phyloP scores from a whole-genome alignment of 2,329 filamentous ascomycete species.

The Alternaria tenuissima region DNA sequence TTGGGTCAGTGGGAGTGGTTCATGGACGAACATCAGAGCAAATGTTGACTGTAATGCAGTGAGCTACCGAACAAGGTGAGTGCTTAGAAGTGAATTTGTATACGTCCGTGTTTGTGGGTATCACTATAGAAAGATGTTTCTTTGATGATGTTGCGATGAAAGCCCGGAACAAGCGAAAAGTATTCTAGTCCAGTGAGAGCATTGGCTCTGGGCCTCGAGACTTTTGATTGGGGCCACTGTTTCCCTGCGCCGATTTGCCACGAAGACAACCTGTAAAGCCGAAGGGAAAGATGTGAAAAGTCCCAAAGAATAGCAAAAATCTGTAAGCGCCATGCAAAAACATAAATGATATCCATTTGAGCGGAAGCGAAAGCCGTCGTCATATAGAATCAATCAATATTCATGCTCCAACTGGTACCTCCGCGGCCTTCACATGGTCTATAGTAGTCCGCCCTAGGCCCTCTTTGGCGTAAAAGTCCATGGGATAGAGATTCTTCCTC shows the following conservation, averaged over 20 bases:
- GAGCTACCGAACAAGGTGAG: not conserved
- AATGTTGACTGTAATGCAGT: not conserved
- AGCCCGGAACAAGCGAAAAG: constrained; percentile 1
- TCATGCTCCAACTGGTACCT: constrained; percentile 16
- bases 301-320: not conserved
- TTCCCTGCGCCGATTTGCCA: not conserved
- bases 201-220: not conserved
- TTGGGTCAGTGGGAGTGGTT: not conserved
- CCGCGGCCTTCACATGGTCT: constrained; percentile 39
- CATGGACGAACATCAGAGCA: not conserved
- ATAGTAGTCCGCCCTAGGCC: constrained; percentile 80
- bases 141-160: not conserved
- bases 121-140: not conserved
- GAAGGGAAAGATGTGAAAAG: not conserved
- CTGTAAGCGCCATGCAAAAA: not conserved
- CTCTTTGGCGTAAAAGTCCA: constrained; percentile 97
- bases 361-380: not conserved
- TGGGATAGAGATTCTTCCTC: constrained; percentile 78
- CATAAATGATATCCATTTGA: too few species aligned
- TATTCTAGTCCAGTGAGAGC: not conserved
- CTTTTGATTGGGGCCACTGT: not conserved
- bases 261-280: not conserved
- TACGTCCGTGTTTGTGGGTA: not conserved
- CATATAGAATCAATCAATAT: not conserved
- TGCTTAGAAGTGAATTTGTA: not conserved